Evolutionary conservation across 2,329 filamentous ascomycete genomes (phyloP), one percentile per base, ranked within the genome.

Genomic region (Penicillium sp.): DNA sequence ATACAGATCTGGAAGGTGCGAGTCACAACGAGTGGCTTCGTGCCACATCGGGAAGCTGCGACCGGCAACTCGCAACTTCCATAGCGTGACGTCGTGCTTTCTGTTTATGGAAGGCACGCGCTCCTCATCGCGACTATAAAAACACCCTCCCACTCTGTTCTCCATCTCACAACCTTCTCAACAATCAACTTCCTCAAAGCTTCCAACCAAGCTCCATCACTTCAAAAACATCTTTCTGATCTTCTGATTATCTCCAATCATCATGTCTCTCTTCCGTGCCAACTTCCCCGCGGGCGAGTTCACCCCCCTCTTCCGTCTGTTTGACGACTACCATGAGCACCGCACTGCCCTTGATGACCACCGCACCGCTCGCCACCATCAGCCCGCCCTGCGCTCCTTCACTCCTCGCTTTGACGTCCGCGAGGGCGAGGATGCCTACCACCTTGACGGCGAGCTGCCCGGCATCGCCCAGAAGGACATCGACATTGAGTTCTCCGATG

Each of bases 361-460:
- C 56, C 57, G 62, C 42, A 43, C 56, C 30, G 39, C 30, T 44
- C 39, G 46, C 32, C 44, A 48, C 30, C 39, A 34, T 11, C 12
- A 23, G 23, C 11, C 39, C 29, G 26, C 35, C 20, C 46, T 47
- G 37, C 62, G 43, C 42, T 47, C 56, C 6, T 69, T 71, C 52
- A 56, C 60, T 10, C 70, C 70, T 32, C 57, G 59, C 35, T 73
- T 73, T 43, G 70, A 74, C 45, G 59, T 73, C 30, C 64, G 64
- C 39, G 71, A 73, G 51, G 61, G 55, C 16, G 56, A 61, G 2
- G 59, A 68, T 1, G 53, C 62, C 27, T 74, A 72, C 52, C 48
- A 66, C 41, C 61, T 74, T 8, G 67, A 72, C 33, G 70, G 70
- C 13, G 71, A 74, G 37, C 54, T 73, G 1, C 69, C 71, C 2